Percentiles rank a stretch among this genome's conserved stretches.
Conservation (phyloP, 495 filamentous ascomycete species). For the Hapsidospora chrysogenum region DNA sequence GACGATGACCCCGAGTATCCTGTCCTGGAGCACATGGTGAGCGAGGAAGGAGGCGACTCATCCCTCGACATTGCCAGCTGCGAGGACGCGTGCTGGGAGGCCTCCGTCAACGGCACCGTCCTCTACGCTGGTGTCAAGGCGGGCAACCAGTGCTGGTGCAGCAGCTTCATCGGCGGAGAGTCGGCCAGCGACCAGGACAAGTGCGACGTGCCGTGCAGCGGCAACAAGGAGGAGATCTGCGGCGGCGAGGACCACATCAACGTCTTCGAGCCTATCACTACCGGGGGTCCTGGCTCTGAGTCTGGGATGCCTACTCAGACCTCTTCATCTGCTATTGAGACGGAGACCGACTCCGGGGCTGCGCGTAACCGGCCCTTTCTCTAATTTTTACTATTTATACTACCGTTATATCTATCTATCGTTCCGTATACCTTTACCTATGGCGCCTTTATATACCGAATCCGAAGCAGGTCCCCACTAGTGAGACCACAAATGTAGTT, state of each 20-base stretch:
- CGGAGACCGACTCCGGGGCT: too few relatives aligned
- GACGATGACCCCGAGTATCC: neutral
- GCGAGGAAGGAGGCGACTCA: neutral
- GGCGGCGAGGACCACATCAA: neutral
- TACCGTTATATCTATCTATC: too few relatives aligned
- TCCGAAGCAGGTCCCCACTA: too few relatives aligned
- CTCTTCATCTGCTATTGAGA: too few relatives aligned
- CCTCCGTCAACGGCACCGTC: constrained; percentile 1
- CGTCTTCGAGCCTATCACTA: neutral
- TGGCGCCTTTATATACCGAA: too few relatives aligned
- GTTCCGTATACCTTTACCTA: too few relatives aligned
- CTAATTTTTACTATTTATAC: too few relatives aligned
- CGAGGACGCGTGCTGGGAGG: constrained; percentile 1
- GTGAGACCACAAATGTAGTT: too few relatives aligned
- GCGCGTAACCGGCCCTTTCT: too few relatives aligned
- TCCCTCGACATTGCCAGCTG: neutral
- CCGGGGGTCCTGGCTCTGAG: too few relatives aligned
- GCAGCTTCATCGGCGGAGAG: constrained; percentile 6
- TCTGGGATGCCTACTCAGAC: too few relatives aligned
- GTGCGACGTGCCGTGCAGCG: neutral
- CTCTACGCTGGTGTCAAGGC: constrained; percentile 3
- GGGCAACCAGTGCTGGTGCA: constrained; percentile 9
- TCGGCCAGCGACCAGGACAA: neutral
- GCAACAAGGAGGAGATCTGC: neutral
- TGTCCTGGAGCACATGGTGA: constrained; percentile 1